Conservation (phyloP, 345 rosid species). For the Turnera subulata region DNA sequence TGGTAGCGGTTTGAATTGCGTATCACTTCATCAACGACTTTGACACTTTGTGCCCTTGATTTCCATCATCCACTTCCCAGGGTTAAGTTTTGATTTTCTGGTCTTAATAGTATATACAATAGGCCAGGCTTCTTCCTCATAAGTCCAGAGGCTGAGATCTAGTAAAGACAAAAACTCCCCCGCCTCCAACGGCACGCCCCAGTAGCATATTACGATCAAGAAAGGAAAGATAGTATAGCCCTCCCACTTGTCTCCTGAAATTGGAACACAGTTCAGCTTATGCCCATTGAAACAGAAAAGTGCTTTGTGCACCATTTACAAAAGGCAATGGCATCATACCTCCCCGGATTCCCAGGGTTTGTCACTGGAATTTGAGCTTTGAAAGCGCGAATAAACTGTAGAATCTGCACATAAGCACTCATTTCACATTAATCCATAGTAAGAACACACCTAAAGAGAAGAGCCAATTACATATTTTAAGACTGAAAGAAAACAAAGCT, state of each 20-base stretch:
- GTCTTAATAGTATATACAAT: background rate
- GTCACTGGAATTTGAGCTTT: slow-evolving; percentile 69
- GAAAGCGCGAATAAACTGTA: slow-evolving; percentile 75
- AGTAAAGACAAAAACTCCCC: slow-evolving; percentile 87
- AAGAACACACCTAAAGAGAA: background rate
- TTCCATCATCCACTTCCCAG: too few relatives aligned
- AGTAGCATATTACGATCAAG: slow-evolving; percentile 74
- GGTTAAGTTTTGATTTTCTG: background rate
- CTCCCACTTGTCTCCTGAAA: slow-evolving; percentile 66
- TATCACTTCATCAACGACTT: too few relatives aligned
- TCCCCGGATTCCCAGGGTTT: slow-evolving; percentile 44
- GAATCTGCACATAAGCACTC: slow-evolving; percentile 44
- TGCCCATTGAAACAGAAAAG: too few relatives aligned
- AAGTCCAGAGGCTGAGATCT: slow-evolving; percentile 67
- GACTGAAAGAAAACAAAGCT: slow-evolving; percentile 4
- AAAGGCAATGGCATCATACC: too few relatives aligned
- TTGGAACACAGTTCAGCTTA: slow-evolving; percentile 6
- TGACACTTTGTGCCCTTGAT: background rate
- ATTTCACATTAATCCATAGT: background rate
- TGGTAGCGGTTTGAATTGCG: too few relatives aligned
- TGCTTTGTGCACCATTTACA: too few relatives aligned
- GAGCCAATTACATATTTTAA: background rate
- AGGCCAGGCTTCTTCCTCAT: slow-evolving; percentile 20
- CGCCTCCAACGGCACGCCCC: slow-evolving; percentile 91
- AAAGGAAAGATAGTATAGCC: slow-evolving; percentile 84